Base-by-base conservation (phyloP, 192 early-diverging fungal species). In the Backusella westeae region DNA sequence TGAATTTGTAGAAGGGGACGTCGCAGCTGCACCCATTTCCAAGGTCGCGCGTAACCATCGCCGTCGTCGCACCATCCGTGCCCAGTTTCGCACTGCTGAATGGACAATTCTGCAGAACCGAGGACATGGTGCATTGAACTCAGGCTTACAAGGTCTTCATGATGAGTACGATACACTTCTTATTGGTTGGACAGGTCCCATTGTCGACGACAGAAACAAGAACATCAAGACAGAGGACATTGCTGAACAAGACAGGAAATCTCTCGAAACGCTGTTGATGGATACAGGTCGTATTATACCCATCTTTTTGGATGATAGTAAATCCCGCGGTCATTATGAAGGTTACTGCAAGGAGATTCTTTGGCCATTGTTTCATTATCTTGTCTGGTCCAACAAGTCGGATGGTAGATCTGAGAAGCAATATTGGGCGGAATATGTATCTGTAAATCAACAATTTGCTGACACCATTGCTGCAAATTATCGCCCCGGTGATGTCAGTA, bases 361-460 rank as follows among this genome's bases (percentile, higher is more conserved):
- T 56, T 99, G 96, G 96, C 96, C 96, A 39, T 83, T 99, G 77
- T 93, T 99, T 69, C 96, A 98, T 83, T 99, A 98, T 81, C 90
- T 97, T 34, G 85, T 96, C 59, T 95, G 94, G 94, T 91, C 91
- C 73, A 86, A 87, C 46, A 86, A 92, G 17, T 88, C 89, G 9
- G 88, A 92, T 59, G 89, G 91, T 59, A 84, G 87, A 32, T 77
- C 84, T n/a, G 93, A 95, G 79, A 79, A 80, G 34, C 77, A 81
- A 19, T 89, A 91, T 81, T 99, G 93, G 93, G 85, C 82, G 15
- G 90, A 94, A 77, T 99, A 98, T 84, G 82, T 88, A 52, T 85
- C 88, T 78, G 94, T 95, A 38, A 96, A 97, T 87, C 80, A 89
- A 81, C 82, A 82, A 67, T 96, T 97, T 85, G 90, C 94, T 35